Conservation (phyloP, 805 yeast species). For the Trichomonascus vanleenenianus region DNA sequence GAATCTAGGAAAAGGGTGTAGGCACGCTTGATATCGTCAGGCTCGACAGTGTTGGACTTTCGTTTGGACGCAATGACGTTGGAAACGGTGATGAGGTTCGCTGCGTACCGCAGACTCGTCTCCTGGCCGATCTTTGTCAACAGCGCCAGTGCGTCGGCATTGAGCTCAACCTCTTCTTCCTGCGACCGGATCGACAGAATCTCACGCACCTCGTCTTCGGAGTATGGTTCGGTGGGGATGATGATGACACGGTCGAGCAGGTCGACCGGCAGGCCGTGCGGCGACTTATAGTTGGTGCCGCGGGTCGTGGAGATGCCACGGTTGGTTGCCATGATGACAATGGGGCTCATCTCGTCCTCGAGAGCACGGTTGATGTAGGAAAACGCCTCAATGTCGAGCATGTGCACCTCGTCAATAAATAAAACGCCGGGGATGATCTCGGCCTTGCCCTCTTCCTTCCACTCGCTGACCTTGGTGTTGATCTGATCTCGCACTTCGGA, state of each 20-base stretch:
- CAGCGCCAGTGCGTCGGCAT: constrained; percentile 75
- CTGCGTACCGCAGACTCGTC: constrained; percentile 85
- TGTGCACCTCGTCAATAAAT: constrained; percentile 96
- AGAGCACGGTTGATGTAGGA: constrained; percentile 92
- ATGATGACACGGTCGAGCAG: constrained; percentile 89
- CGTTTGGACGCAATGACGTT: constrained; percentile 80
- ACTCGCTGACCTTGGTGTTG: constrained; percentile 92
- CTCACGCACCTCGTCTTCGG: constrained; percentile 74
- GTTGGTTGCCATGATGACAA: constrained; percentile 97
- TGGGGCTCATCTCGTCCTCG: constrained; percentile 94
- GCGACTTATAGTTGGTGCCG: constrained; percentile 88
- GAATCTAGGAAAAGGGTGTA: constrained; percentile 84
- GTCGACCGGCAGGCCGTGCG: constrained; percentile 97
- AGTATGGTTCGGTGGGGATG: constrained; percentile 75
- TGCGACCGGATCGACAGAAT: constrained; percentile 84
- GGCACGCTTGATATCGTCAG: constrained; percentile 78
- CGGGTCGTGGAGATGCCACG: constrained; percentile 90
- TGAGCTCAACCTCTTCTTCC: constrained; percentile 85
- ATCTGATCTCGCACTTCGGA: constrained; percentile 94
- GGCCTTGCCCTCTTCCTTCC: constrained; percentile 99
- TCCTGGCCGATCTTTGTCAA: constrained; percentile 85
- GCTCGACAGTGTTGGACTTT: constrained; percentile 61
- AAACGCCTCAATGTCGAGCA: constrained; percentile 95
- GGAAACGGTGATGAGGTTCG: constrained; percentile 85
- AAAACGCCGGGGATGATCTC: constrained; percentile 94